Conservation (phyloP, 2,329 filamentous ascomycete species). For the Geosmithia flava region DNA sequence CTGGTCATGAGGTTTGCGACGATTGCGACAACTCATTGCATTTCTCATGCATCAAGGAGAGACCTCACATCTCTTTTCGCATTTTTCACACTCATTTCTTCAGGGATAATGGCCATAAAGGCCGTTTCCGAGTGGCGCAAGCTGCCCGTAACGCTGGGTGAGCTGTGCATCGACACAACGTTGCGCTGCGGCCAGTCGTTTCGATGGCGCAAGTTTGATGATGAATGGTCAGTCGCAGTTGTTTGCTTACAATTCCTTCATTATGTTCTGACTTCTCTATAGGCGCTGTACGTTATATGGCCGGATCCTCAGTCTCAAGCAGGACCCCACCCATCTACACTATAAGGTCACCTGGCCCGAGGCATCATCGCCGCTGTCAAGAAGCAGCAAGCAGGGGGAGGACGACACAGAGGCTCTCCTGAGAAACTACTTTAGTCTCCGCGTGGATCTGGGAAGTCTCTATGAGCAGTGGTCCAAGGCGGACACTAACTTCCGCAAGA, state of each 20-base stretch:
- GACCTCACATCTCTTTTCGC: background rate
- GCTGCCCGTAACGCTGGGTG: conserved; percentile 67
- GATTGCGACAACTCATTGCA: background rate
- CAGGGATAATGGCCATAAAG: conserved; percentile 18
- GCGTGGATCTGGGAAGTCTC: conserved; percentile 59
- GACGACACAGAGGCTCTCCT: conserved; percentile 68
- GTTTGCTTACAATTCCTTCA: background rate
- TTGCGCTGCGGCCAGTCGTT: conserved; percentile 94
- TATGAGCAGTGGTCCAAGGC: conserved; percentile 80
- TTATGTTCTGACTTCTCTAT: background rate
- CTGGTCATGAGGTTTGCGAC: background rate
- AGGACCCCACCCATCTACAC: conserved; percentile 67
- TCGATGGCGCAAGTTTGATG: conserved; percentile 76
- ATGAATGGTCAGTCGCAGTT: conserved; percentile 58
- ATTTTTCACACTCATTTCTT: background rate
- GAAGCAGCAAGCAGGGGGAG: conserved; percentile 29
- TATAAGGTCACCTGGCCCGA: conserved; percentile 60
- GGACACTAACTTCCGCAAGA: conserved; percentile 80
- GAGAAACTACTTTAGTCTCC: conserved; percentile 76
- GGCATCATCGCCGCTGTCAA: conserved; percentile 4
- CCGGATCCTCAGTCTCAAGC: conserved; percentile 71
- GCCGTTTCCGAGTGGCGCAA: conserved; percentile 72
- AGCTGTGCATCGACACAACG: conserved; percentile 90
- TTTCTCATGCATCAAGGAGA: background rate
- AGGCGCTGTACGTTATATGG: conserved; percentile 78